Evolutionary conservation across 2,329 filamentous ascomycete genomes (phyloP).

Genomic region (Pestalotiopsis fici): DNA sequence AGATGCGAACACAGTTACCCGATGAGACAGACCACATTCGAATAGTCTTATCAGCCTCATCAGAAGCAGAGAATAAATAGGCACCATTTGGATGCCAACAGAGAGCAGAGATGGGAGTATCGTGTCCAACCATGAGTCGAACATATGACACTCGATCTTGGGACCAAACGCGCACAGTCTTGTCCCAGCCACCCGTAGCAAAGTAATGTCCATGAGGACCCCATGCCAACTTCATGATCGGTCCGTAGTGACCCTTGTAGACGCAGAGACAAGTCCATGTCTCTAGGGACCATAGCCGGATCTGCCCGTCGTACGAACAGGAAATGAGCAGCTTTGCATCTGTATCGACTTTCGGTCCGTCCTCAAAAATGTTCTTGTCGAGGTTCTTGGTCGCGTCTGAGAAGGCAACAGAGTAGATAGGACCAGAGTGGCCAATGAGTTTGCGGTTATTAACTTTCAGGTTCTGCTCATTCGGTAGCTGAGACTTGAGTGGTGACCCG

Average conservation of each 20-base stretch:
- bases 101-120: slow-evolving; percentile 88
- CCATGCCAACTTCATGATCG: slow-evolving; percentile 87
- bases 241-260: slow-evolving; percentile 90
- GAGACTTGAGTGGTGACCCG: slow-evolving; percentile 75
- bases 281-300: slow-evolving; percentile 91
- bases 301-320: slow-evolving; percentile 80
- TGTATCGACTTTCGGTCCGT: slow-evolving; percentile 48
- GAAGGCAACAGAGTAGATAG: slow-evolving; percentile 88
- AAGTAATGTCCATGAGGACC: slow-evolving; percentile 96
- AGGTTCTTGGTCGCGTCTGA: slow-evolving; percentile 66
- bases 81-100: slow-evolving; percentile 92
- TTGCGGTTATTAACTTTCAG: slow-evolving; percentile 64
- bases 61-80: slow-evolving; percentile 91
- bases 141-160: slow-evolving; percentile 90
- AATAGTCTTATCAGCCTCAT: slow-evolving; percentile 82
- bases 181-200: slow-evolving; percentile 82
- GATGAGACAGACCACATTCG: slow-evolving; percentile 96
- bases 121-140: slow-evolving; percentile 87
- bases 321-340: slow-evolving; percentile 80
- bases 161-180: slow-evolving; percentile 86
- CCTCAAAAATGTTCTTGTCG: slow-evolving; percentile 51
- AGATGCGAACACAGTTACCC: slow-evolving; percentile 85
- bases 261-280: slow-evolving; percentile 90
- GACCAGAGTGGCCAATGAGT: slow-evolving; percentile 86
- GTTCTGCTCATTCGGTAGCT: slow-evolving; percentile 59